Evolutionary conservation across 2,329 filamentous ascomycete genomes (phyloP), one percentile per base, ranked within the genome.

Genomic region (Aspergillus puulaauensis): DNA sequence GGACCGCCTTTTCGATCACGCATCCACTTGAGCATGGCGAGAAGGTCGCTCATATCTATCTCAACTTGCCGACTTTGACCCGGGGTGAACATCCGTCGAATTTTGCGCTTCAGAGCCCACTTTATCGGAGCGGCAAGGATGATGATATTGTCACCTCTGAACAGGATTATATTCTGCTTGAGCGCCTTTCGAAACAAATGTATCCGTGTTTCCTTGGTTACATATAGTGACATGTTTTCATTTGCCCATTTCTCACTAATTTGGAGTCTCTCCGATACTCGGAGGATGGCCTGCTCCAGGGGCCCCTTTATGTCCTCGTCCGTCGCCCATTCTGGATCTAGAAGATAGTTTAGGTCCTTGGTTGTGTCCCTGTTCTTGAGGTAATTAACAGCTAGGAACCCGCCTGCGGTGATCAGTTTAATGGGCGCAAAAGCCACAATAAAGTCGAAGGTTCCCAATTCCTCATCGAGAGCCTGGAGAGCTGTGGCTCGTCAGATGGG

Each of bases 21-120:
- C 53, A 69, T 35, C 48, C 67, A 61, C 54, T 64, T 69, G 51
- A 73, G 50, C 59, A 74, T 57, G 6, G 70, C 68, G 23, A 73
- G 39, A 6, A 66, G 65, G 52, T 74, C 71, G 14, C 55, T 58
- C 44, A 71, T 61, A 58, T 74, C 71, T 5, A 63, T 57, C n/a
- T 61, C 64, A 8, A 60, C 58, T 52, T 70, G 71, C 3, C 64
- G 51, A 14, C 64, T 61, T 6, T 63, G 60, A 6, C 61, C 52
- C 4, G 57, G 61, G 19, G 60, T 55, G 53, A 71, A 64, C 44
- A 73, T 70, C 37, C 71, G 58, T 40, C 71, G 60, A 31, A 74
- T 48, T 44, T 74, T 74, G n/a, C 69, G 63, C 53, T 74, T 71
- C 5, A 74, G 60, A 1, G 70, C 69, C 71, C 71, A 73, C 52